Percentiles rank a stretch among this genome's conserved stretches.
These are phyloP conservation scores for Ocimum tenuiflorum DNA, from an alignment of 257 asterid species.

Conservation along the genomic window DNA sequence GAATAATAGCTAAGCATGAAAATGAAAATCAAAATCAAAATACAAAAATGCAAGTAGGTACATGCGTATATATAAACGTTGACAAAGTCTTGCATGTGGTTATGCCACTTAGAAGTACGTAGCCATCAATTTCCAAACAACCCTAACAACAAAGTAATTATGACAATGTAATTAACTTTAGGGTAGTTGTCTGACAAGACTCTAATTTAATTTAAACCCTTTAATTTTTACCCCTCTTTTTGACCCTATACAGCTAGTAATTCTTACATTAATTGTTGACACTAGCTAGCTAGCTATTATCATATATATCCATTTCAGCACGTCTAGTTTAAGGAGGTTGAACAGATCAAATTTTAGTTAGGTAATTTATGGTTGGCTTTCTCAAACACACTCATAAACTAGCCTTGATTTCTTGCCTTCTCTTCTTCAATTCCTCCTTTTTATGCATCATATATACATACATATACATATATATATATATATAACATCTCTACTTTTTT, in stretches of 20 bases:
- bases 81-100: conserved; percentile 20
- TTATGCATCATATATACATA: too few relatives aligned
- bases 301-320: conserved; percentile 28
- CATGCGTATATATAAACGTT: background rate
- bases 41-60: background rate
- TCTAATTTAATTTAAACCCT: background rate
- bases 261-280: background rate
- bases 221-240: background rate
- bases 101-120: conserved; percentile 19
- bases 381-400: too few relatives aligned
- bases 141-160: conserved; percentile 31
- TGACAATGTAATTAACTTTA: conserved; percentile 19
- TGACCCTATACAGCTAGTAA: conserved; percentile 1
- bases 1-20: too few relatives aligned
- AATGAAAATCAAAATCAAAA: background rate
- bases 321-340: conserved; percentile 43
- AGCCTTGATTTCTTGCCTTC: background rate
- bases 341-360: conserved; percentile 37
- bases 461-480: too few relatives aligned
- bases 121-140: conserved; percentile 36
- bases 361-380: conserved; percentile 48
- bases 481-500: background rate
- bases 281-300: background rate
- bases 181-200: conserved; percentile 39
- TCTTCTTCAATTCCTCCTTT: background rate